Percentiles rank a stretch among this genome's conserved stretches.
Evolutionary conservation across 805 yeast genomes (phyloP).

Genomic region (Spathaspora boniae): DNA sequence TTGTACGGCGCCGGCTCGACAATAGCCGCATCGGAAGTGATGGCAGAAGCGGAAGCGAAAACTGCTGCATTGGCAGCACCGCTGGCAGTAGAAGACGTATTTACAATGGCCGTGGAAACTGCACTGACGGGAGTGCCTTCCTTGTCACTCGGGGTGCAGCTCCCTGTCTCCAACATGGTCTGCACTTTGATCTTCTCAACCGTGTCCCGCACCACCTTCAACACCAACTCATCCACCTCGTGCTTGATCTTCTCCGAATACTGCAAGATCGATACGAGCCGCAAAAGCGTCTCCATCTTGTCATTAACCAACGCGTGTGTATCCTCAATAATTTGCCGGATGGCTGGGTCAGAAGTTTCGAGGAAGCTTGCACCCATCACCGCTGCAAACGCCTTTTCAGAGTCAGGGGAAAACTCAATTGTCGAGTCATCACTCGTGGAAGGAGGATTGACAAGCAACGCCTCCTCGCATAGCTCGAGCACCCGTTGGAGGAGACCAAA

Average conservation of each 20-base stretch:
- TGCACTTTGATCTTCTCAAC: slow-evolving; percentile 49
- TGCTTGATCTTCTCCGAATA: slow-evolving; percentile 73
- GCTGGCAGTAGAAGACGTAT: too few species aligned
- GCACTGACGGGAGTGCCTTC: too few species aligned
- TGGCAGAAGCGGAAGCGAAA: too few species aligned
- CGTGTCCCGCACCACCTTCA: slow-evolving; percentile 60
- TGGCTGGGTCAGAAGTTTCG: slow-evolving; percentile 61
- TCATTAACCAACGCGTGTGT: slow-evolving; percentile 57
- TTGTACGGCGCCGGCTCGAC: not conserved
- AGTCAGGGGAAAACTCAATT: slow-evolving; percentile 52
- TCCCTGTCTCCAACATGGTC: slow-evolving; percentile 11
- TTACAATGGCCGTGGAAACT: too few species aligned
- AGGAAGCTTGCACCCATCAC: slow-evolving; percentile 38
- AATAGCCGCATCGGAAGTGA: too few species aligned
- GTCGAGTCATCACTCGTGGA: slow-evolving; percentile 29
- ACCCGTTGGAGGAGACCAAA: slow-evolving; percentile 56
- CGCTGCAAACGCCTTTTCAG: slow-evolving; percentile 51
- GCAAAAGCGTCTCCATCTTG: slow-evolving; percentile 65
- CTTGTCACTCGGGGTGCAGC: slow-evolving; percentile 5
- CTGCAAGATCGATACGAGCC: slow-evolving; percentile 70
- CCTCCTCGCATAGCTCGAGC: slow-evolving; percentile 68
- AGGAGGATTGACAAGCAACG: slow-evolving; percentile 63
- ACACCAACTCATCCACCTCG: slow-evolving; percentile 71
- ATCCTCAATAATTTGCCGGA: slow-evolving; percentile 60
- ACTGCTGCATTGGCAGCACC: too few species aligned